Evolutionary conservation across 2,329 filamentous ascomycete genomes (phyloP).

Genomic region (Ophiobolus disseminans): DNA sequence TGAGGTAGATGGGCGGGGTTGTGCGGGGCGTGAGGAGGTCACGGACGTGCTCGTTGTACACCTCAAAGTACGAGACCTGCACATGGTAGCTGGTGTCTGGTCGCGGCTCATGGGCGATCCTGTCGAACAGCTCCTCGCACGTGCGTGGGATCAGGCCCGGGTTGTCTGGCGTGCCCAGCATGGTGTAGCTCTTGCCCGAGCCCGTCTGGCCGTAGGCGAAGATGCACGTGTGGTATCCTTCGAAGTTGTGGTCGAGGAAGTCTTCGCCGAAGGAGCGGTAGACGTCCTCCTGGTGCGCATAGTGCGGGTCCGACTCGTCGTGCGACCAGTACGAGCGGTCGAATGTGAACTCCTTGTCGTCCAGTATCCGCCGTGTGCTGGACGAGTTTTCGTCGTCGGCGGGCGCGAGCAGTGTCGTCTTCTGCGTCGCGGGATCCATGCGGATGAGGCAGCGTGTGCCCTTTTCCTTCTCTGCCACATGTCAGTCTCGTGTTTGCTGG

Average conservation of each 20-base stretch:
- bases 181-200: constrained; percentile 97
- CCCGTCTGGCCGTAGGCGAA: constrained; percentile 98
- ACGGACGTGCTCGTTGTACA: constrained; percentile 98
- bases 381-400: constrained; percentile 57
- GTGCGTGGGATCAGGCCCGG: constrained; percentile 93
- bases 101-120: constrained; percentile 83
- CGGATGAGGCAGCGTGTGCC: constrained; percentile 83
- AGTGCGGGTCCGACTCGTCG: constrained; percentile 77
- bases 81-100: constrained; percentile 97
- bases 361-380: constrained; percentile 74
- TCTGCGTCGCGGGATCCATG: constrained; percentile 88
- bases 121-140: constrained; percentile 93
- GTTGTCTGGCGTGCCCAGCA: constrained; percentile 87
- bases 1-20: constrained; percentile 87
- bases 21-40: constrained; percentile 85
- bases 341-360: constrained; percentile 93
- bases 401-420: constrained; percentile 80
- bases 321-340: constrained; percentile 99
- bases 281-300: constrained; percentile 89
- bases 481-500: constrained; percentile 28
- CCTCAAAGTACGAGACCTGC: constrained; percentile 97
- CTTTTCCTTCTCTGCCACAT: constrained; percentile 75
- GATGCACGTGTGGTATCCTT: constrained; percentile 98
- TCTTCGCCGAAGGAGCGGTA: constrained; percentile 95
- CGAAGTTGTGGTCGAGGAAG: constrained; percentile 98